Base-by-base conservation (phyloP, 208 protist species). In the Trypanosoma lewisi region DNA sequence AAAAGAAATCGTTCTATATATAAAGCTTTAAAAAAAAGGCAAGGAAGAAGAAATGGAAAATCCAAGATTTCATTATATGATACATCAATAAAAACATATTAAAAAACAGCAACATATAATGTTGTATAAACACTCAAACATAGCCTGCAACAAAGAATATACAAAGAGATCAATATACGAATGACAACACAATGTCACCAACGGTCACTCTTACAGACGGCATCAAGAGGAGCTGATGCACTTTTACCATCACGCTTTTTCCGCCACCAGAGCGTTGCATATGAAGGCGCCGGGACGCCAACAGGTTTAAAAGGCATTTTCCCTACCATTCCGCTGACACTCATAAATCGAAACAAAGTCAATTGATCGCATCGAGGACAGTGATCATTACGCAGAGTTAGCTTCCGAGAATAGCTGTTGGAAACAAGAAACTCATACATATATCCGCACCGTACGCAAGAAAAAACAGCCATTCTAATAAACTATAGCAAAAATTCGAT, bases 381-480 rank as follows among this genome's bases (percentile, higher is more conserved):
- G 67, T 87, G 79, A 53, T 91, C 85, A 28, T 72, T 72, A 28
- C 85, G 71, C 3, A 70, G 68, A 3, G 76, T 52, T 7, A 91
- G 68, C 49, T 64, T 80, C 12, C 81, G 57, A 17, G 36, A 56
- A 63, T 81, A 91, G 48, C 61, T 82, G 59, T 84, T 88, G 2
- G 85, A 87, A n/a, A 91, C 76, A 49, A 86, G 68, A 57, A 88
- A 88, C 58, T 91, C 81, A 52, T 87, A 87, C 69, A 86, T 86
- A 67, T 85, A 91, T 42, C 81, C 85, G 54, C 85, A 91, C 17
- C 73, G 67, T 17, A 88, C 19, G 34, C 85, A 91, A 2, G 85
- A 91, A 72, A 91, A 91, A 11, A 91, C 58, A 19, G 81, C 85
- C 85, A 91, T 91, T 11, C 12, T 70, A 37, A 47, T 5, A 45